These are phyloP conservation scores for Monosporozyma siamensis DNA, from an alignment of 805 yeast genomes.

Conservation along the genomic window DNA sequence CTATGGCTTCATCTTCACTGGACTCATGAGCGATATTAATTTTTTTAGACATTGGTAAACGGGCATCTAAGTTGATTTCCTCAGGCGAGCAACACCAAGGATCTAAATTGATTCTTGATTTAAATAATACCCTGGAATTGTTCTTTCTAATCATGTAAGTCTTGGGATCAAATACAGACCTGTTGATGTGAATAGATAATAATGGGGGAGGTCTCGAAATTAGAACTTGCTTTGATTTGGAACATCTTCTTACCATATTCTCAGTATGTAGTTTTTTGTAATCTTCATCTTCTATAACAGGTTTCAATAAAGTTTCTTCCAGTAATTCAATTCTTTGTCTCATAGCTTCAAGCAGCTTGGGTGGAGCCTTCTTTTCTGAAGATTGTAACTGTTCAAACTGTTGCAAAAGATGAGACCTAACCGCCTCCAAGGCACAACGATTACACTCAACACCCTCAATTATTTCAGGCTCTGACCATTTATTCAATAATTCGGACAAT, in stretches of 20 bases:
- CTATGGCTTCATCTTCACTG: conserved; percentile 27
- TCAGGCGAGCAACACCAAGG: conserved; percentile 60
- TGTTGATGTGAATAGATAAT: conserved; percentile 76
- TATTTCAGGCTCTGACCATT: conserved; percentile 72
- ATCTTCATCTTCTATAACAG: conserved; percentile 70
- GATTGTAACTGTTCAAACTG: conserved; percentile 28
- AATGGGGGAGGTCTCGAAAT: conserved; percentile 77
- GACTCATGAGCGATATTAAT: conserved; percentile 33
- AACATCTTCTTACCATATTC: conserved; percentile 62
- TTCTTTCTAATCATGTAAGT: conserved; percentile 80
- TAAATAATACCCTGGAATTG: conserved; percentile 72
- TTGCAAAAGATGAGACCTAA: conserved; percentile 39
- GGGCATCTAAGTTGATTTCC: conserved; percentile 72
- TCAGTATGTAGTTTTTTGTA: conserved; percentile 66
- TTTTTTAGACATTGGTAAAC: conserved; percentile 57
- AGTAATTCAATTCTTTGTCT: conserved; percentile 40
- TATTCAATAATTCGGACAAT: conserved; percentile 46
- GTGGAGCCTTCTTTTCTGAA: conserved; percentile 13
- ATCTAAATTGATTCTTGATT: conserved; percentile 54
- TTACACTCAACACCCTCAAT: conserved; percentile 93
- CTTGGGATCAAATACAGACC: conserved; percentile 85
- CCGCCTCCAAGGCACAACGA: conserved; percentile 70
- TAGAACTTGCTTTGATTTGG: conserved; percentile 74
- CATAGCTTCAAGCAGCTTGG: conserved; percentile 31
- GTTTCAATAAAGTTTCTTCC: conserved; percentile 46